Evolutionary conservation across 164 flowering plant species (phyloP), one percentile per base, ranked within the genome.

Genomic region (Annona cherimola): DNA sequence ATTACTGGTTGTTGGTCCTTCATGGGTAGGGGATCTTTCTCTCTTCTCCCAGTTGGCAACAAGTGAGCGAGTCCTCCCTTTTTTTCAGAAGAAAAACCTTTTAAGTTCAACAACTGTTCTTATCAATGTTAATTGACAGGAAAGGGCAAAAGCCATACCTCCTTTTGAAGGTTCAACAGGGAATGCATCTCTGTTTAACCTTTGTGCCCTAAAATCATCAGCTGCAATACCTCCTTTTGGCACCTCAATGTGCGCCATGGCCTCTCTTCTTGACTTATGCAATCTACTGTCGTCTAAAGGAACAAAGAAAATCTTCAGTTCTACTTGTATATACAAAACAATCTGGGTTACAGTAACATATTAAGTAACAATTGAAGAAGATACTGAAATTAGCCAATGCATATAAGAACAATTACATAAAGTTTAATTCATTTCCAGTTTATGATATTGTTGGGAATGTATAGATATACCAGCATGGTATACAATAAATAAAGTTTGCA

Each of bases 31-130:
- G 72, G 83, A 84, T 80, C 79, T 79, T 46, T 87, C 99, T 81
- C 84, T 86, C 78, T 77, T 85, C 80, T 93, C 93, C 96, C 90
- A 87, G 73, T 79, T 85, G 19, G 88, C 74, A 54, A 78, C 85
- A 78, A 89, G 76, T 8, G 89, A 77, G 26, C 84, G 87, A 40
- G 83, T 81, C 74, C 87, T 80, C 67, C 95, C 97, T 92, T 75
- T 54, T 61, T 44, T 26, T 43, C 18, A 9, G 54, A 4, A 20
- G 40, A 67, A 7, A 40, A 35, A 59, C n/a, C 3, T 12, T 19
- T 45, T 40, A 55, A 57, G 70, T 40, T 65, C 45, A 59, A 41
- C 19, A 18, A 8, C 26, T 11, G 18, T 46, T 61, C 69, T 69
- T 26, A 65, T 7, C 61, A 57, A 66, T 14, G 54, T 67, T 60